Evolutionary conservation across 164 flowering plant genomes (phyloP).

Genomic region (Santalum album): DNA sequence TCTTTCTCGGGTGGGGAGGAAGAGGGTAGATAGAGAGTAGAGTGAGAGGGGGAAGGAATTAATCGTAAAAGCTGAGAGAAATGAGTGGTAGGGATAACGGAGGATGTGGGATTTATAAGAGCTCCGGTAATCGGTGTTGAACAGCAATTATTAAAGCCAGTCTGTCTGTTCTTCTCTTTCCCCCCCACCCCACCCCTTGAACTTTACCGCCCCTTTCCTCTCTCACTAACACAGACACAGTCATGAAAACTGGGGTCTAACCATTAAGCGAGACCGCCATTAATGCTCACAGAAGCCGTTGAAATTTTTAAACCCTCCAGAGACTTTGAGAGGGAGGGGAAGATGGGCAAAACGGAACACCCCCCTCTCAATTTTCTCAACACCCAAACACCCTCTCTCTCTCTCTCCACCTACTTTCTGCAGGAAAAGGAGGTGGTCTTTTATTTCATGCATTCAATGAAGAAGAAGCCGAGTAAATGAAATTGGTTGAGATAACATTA

Average conservation of each 20-base stretch:
- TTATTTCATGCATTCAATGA: slow-evolving; percentile 33
- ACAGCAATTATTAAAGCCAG: neutral
- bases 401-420: slow-evolving; percentile 25
- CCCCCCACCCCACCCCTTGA: neutral
- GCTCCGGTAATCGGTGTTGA: neutral
- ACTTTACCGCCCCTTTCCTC: neutral
- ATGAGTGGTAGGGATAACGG: neutral
- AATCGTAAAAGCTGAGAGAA: neutral
- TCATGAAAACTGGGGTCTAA: neutral
- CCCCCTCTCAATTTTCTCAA: slow-evolving; percentile 3
- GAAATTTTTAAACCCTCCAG: slow-evolving; percentile 12
- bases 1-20: neutral
- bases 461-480: slow-evolving; percentile 30
- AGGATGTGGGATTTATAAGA: neutral
- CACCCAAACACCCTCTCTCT: slow-evolving; percentile 11
- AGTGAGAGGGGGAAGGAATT: neutral
- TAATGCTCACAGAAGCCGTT: slow-evolving; percentile 31
- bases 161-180: neutral
- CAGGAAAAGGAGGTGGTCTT: slow-evolving; percentile 21
- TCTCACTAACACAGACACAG: neutral
- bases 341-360: neutral
- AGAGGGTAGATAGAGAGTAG: neutral
- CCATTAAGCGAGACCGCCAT: slow-evolving; percentile 17
- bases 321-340: neutral
- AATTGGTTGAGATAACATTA: slow-evolving; percentile 42